Base-by-base conservation (phyloP, 176 grass and related monocot species). In the Oryza rufipogon region DNA sequence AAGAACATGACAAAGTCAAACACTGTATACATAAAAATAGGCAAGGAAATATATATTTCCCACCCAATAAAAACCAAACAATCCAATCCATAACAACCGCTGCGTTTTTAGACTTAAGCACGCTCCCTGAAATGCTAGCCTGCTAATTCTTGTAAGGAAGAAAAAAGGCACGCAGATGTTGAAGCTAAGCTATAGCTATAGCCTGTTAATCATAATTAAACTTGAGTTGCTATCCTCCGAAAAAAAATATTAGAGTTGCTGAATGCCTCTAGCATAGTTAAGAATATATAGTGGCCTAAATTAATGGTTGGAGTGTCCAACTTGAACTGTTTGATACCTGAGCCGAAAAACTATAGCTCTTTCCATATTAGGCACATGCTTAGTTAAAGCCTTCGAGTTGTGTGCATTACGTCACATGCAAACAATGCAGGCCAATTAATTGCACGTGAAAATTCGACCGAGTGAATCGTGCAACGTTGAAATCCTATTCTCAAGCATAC, bases 271-370 rank as follows among this genome's bases (percentile, higher is more conserved):
- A 9, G 20, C n/a, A 63, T 63, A 9, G 20, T 60, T 63, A 63
- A 63, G 58, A 23, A 63, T 63, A 63, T 58, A 7, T 58, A 20
- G 1, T 58, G 1, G 49, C 19, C 14, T 58, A 17, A 63, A 23
- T 66, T 12, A 66, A 66, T 66, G 13, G 15, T 68, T 68, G 66
- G 66, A 68, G 28, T 68, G 66, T 68, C 32, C 66, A 32, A 68
- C 28, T 68, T 38, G 66, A 68, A 68, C 26, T 68, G 32, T 28
- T 34, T 36, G 28, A 19, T 33, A 68, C 36, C 30, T 34, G n/a
- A 68, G 66, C 30, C 32, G 15, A 38, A 68, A 33, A 68, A 68
- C 32, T 9, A 68, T 17, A 38, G 12, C 30, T 68, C 66, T 16
- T 68, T 68, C 14, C 66, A 68, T 14, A 68, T 28, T 32, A 68